Base-by-base conservation (phyloP, 23 red algal species). In the Gracilaria domingensis region DNA sequence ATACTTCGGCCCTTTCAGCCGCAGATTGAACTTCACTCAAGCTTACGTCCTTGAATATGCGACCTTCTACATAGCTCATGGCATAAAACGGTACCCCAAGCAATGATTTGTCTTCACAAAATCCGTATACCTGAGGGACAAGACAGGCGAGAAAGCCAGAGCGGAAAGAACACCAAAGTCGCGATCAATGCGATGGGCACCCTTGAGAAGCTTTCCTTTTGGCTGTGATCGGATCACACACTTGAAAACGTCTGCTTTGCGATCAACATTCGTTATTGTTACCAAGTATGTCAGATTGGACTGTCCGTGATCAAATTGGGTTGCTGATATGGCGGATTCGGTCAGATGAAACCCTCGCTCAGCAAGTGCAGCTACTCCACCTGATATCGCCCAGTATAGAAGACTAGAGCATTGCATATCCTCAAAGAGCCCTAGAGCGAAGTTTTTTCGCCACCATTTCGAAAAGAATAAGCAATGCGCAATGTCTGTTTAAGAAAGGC, bases 21-120 rank as follows among this genome's bases (percentile, higher is more conserved):
- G 66, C 51, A 34, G 66, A 48, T 0, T 30, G 24, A 24, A 97
- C 17, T 8, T 57, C 86, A 8, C 65, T 92, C 25, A 98, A 85
- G 50, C 77, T 58, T 11, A 92, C 66, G 78, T 95, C 92, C 26
- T 76, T 83, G 69, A 98, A 95, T 40, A 94, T 60, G 25, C 88
- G 86, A 39, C 96, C 96, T 61, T 76, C 60, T 0, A 98, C 91
- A 84, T 95, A 98, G 18, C 94, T 87, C 96, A 98, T 98, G 38
- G 93, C 61, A 71, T 87, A 98, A 58, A 98, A 98, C 17, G 65
- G 69, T 8, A 75, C 79, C 0, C 96, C 96, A 0, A 98, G 60
- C 32, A 98, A 72, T 0, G 83, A 60, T 12, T 12, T 18, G 50
- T 95, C 96, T 18, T 81, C 67, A 59, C 96, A 98, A 53, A 71